Percentiles rank a stretch among this genome's conserved stretches.
phyloP scores from a whole-genome alignment of 768 basidiomycete genomes.

The Suillus cothurnatus region DNA sequence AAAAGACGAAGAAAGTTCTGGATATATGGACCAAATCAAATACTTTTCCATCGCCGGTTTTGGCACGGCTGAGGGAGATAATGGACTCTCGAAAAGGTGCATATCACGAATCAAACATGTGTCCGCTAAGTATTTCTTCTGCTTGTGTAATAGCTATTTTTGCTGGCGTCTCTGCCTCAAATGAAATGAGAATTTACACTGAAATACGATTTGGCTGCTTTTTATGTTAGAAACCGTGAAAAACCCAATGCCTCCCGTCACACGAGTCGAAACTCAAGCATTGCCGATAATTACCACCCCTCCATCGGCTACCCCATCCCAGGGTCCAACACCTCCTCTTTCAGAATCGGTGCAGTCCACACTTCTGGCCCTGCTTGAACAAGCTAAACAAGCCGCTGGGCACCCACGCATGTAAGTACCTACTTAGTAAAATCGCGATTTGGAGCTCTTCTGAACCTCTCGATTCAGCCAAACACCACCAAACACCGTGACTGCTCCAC shows the following conservation, averaged over 20 bases:
- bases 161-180: conserved; percentile 42
- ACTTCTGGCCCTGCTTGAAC: conserved; percentile 67
- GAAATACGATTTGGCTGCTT: conserved; percentile 57
- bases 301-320: conserved; percentile 29
- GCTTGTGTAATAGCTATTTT: conserved; percentile 66
- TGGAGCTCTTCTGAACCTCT: conserved; percentile 3
- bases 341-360: conserved; percentile 53
- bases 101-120: conserved; percentile 63
- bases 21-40: conserved; percentile 95
- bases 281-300: conserved; percentile 29
- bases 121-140: conserved; percentile 82
- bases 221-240: conserved; percentile 58
- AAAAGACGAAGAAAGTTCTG: conserved; percentile 95
- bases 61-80: conserved; percentile 72
- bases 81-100: conserved; percentile 83
- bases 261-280: conserved; percentile 39
- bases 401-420: conserved; percentile 43
- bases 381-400: conserved; percentile 54
- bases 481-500: conserved; percentile 47
- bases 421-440: conserved; percentile 3
- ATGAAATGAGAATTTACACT: conserved; percentile 64
- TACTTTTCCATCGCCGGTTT: conserved; percentile 81
- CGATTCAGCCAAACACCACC: conserved; percentile 58
- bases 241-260: conserved; percentile 40
- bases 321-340: conserved; percentile 21